A percentile compares a stretch with the other conserved stretches of the same genome.
phyloP scores from a whole-genome alignment of 768 basidiomycete species.

The Tylopilus sp. region DNA sequence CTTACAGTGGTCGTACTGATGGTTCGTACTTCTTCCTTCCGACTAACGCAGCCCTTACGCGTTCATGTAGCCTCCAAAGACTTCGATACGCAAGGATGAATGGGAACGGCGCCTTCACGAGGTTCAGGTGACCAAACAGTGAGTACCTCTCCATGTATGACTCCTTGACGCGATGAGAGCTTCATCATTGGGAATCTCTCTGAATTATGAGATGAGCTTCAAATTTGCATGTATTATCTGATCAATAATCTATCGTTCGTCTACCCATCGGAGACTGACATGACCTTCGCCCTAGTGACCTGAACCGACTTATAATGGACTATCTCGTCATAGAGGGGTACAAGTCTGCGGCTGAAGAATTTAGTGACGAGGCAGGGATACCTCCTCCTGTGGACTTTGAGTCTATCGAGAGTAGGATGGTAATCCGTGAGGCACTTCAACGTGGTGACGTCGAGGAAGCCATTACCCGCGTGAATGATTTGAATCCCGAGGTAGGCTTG shows the following conservation, averaged over 20 bases:
- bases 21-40: constrained; percentile 26
- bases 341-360: constrained; percentile 93
- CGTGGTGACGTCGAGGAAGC: constrained; percentile 94
- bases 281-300: constrained; percentile 57
- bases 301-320: constrained; percentile 94
- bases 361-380: constrained; percentile 83
- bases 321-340: constrained; percentile 98
- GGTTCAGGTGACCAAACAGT: constrained; percentile 85
- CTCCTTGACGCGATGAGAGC: constrained; percentile 54
- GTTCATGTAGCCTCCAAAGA: constrained; percentile 45
- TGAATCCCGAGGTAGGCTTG: constrained; percentile 89
- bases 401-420: constrained; percentile 91
- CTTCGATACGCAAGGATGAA: constrained; percentile 68
- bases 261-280: constrained; percentile 18
- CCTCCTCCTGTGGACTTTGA: constrained; percentile 80
- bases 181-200: constrained; percentile 99
- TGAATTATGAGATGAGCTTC: constrained; percentile 67
- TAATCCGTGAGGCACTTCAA: constrained; percentile 90
- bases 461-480: constrained; percentile 90
- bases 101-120: constrained; percentile 84
- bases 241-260: constrained; percentile 33
- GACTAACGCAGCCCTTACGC: constrained; percentile 1
- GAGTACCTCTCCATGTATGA: constrained; percentile 42
- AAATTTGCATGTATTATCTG: constrained; percentile 91
- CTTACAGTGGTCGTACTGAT: constrained; percentile 24